These are phyloP conservation scores for Gynostemma pentaphyllum DNA, from an alignment of 306 rosid genomes.

Conservation along the genomic window DNA sequence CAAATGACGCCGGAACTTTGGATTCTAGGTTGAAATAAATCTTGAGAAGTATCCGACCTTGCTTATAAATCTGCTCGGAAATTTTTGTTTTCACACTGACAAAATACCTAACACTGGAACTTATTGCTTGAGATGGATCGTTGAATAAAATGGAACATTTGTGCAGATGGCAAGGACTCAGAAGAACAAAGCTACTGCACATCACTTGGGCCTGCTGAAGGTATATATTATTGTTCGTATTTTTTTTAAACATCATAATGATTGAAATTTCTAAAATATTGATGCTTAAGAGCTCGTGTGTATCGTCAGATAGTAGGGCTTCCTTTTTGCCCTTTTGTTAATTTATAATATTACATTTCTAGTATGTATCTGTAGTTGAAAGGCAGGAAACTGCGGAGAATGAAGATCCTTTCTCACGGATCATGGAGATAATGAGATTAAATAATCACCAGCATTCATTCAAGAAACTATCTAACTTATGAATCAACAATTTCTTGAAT, in stretches of 20 bases:
- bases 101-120: too few relatives aligned
- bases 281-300: not conserved
- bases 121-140: not conserved
- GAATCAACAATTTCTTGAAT: not conserved
- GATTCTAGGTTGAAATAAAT: not conserved
- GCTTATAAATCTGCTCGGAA: not conserved
- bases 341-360: not conserved
- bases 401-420: not conserved
- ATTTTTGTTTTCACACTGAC: too few relatives aligned
- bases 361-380: not conserved
- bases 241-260: not conserved
- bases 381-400: not conserved
- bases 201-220: conserved; percentile 97
- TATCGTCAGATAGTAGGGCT: not conserved
- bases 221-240: conserved; percentile 15
- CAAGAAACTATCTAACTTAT: too few relatives aligned
- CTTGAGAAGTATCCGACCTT: not conserved
- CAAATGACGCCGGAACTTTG: not conserved
- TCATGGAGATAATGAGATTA: not conserved
- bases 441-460: not conserved
- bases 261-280: not conserved
- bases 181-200: conserved; percentile 98
- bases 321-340: not conserved
- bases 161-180: conserved; percentile 98
- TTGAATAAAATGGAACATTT: not conserved